Conservation (phyloP, 2,329 filamentous ascomycete genomes). For the Magnaporthiopsis incrustans region DNA sequence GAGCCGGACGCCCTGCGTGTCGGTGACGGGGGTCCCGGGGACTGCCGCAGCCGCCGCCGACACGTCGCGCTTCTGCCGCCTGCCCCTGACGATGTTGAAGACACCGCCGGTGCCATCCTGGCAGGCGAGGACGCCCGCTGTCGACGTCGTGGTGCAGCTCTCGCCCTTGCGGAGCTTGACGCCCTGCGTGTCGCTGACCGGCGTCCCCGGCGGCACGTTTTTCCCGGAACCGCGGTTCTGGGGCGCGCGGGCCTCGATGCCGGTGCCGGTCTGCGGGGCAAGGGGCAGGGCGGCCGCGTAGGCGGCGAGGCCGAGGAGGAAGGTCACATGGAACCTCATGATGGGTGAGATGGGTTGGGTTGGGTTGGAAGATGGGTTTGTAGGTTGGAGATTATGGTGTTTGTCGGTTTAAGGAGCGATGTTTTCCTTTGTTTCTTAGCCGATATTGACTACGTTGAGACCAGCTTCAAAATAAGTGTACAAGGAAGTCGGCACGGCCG, state of each 20-base stretch:
- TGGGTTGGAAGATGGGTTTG: too few species aligned
- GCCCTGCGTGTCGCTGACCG: conserved; percentile 1
- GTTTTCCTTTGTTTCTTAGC: too few species aligned
- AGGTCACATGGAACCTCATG: not conserved
- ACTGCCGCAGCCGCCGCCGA: too few species aligned
- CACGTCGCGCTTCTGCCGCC: too few species aligned
- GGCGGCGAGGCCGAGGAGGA: not conserved
- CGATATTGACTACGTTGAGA: too few species aligned
- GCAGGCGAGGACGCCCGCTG: conserved; percentile 1
- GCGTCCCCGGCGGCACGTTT: not conserved
- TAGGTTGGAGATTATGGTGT: too few species aligned
- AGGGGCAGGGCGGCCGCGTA: conserved; percentile 1
- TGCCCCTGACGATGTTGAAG: conserved; percentile 1
- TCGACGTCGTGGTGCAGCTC: not conserved
- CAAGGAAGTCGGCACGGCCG: too few species aligned
- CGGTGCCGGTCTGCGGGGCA: not conserved
- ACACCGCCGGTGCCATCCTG: not conserved
- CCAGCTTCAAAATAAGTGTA: too few species aligned
- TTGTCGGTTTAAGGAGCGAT: too few species aligned
- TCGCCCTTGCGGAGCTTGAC: not conserved
- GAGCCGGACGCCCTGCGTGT: conserved; percentile 2
- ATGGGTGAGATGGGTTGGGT: not conserved
- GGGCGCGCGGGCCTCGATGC: not conserved
- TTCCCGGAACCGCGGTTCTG: not conserved
- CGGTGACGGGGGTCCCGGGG: not conserved